Evolutionary conservation across 768 basidiomycete genomes (phyloP), one percentile per base, ranked within the genome.

Genomic region (Zangia roseola): DNA sequence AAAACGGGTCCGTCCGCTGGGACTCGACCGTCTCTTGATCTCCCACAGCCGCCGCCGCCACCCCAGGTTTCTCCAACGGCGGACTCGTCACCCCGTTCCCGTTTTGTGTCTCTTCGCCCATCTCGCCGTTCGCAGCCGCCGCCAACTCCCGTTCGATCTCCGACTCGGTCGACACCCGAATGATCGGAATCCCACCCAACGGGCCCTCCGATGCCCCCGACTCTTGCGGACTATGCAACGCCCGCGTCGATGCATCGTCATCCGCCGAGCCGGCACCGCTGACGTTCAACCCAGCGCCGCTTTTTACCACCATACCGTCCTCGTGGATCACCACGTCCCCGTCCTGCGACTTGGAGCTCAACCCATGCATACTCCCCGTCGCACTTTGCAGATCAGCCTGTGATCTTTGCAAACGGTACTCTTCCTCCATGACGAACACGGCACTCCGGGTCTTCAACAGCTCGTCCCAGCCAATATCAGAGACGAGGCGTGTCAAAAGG

Each of bases 361-460:
- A 37, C 10, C 56, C 56, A 6, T 53, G 51, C n/a, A 28, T 42
- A 16, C 52, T 45, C 42, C 54, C 45, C 14, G 61, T 56, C n/a
- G 53, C 64, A 42, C 73, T 65, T 40, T 76, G 73, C n/a, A 87
- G 74, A 24, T 94, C 91, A 2, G 65, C 72, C 6, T 88, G 82
- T 2, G 88, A 86, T 65, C 97, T 97, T 73, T 97, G 95, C 84
- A 91, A 88, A 31, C 97, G 81, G 65, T 99, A 99, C 66, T 99
- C 97, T 65, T 99, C 95, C 66, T 98, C 97, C 97, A 99, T 99
- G 34, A 99, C 97, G 69, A 99, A 98, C 13, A 99, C 97, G 31
- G 76, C 71, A 67, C 91, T 93, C 79, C 97, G 85, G 13, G 91
- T 88, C 74, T 94, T 94, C 48, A 99, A 78, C 3, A 98, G 80